Evolutionary conservation across 2,329 filamentous ascomycete genomes (phyloP).

Genomic region (Aspergillus ochraceus): DNA sequence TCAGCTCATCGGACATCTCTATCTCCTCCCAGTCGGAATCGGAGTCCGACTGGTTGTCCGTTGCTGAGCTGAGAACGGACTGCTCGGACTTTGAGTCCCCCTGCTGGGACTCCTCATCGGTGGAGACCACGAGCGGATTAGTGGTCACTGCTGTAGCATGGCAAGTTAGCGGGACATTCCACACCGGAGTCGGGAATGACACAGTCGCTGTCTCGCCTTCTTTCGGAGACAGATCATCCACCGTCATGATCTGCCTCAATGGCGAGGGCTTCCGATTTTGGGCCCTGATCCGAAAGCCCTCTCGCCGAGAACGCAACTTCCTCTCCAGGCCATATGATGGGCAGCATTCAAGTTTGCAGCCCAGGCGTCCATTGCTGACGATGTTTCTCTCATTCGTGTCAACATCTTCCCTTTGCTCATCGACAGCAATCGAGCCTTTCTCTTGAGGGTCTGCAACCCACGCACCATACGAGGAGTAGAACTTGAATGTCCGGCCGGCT

Average conservation of each 20-base stretch:
- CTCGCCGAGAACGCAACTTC: neutral
- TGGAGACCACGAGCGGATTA: no score
- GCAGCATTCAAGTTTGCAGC: neutral
- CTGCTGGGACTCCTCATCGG: neutral
- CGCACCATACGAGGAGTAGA: constrained; percentile 24
- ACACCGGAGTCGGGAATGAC: neutral
- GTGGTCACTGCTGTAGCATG: neutral
- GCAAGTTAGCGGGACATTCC: neutral
- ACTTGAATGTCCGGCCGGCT: constrained; percentile 17
- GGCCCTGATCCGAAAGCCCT: neutral
- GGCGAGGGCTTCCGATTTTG: constrained; percentile 2
- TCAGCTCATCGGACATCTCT: neutral
- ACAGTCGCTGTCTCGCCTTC: neutral
- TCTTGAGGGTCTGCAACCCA: constrained; percentile 16
- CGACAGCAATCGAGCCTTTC: neutral
- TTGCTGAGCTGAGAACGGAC: neutral
- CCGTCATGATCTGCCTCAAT: constrained; percentile 1
- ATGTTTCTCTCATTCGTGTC: neutral
- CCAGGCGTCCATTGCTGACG: neutral
- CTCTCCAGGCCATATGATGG: neutral
- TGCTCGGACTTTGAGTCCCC: no score
- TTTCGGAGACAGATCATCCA: neutral
- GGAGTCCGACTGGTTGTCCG: neutral
- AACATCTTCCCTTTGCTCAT: constrained; percentile 7
- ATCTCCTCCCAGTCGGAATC: neutral